Conservation (phyloP, 2,329 filamentous ascomycete species). For the Trichoderma sp. region DNA sequence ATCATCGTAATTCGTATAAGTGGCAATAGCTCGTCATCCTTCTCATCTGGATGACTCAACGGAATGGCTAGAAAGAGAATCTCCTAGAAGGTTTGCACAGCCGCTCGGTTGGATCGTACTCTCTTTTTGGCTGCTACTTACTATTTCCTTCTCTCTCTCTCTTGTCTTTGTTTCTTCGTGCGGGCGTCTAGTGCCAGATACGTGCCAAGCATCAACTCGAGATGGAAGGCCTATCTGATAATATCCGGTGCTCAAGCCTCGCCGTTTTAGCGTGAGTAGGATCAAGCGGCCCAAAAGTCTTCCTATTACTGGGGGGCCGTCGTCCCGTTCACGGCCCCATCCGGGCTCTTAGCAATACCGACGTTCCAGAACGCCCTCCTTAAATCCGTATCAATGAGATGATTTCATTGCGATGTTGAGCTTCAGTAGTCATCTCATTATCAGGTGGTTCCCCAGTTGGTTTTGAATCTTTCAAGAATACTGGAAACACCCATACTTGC, state of each 20-base stretch:
- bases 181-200: neutral
- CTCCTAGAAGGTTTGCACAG: neutral
- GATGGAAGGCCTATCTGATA: neutral
- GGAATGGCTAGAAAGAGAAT: neutral
- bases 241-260: neutral
- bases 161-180: neutral
- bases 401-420: neutral
- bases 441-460: neutral
- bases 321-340: neutral
- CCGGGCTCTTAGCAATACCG: neutral
- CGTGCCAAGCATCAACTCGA: neutral
- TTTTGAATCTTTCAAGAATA: neutral
- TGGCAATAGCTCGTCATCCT: constrained; percentile 3
- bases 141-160: neutral
- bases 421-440: neutral
- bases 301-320: neutral
- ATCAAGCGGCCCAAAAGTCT: too few relatives aligned
- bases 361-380: neutral
- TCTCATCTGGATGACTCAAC: neutral
- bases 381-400: neutral
- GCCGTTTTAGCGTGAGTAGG: neutral
- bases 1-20: neutral
- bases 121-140: neutral
- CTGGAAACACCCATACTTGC: neutral
- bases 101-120: too few relatives aligned